These are phyloP conservation scores for Usnea hakonensis DNA, from an alignment of 495 filamentous ascomycete genomes.

Conservation along the genomic window DNA sequence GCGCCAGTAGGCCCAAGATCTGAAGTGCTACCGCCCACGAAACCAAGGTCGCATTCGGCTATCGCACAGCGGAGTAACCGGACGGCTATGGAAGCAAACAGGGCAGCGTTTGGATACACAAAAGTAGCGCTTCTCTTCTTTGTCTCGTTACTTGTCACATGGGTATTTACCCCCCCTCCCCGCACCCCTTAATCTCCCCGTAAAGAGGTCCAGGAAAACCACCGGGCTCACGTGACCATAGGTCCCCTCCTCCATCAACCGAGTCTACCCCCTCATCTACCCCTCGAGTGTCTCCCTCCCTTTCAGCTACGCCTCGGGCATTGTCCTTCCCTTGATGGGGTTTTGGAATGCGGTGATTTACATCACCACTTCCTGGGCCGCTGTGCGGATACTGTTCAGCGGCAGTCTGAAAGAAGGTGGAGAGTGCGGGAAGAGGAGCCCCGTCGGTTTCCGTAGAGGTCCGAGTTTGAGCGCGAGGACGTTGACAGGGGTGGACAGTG, in stretches of 20 bases:
- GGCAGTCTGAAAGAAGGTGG: background rate
- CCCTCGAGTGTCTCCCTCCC: conserved; percentile 44
- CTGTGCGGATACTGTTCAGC: conserved; percentile 9
- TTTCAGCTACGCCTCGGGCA: conserved; percentile 60
- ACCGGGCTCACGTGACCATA: conserved; percentile 20
- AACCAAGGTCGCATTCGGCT: background rate
- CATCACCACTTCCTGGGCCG: conserved; percentile 47
- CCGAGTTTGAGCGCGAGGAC: background rate
- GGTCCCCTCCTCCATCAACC: conserved; percentile 73
- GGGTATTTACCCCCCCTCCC: conserved; percentile 40
- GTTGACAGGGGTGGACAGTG: conserved; percentile 5
- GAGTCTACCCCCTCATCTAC: conserved; percentile 60
- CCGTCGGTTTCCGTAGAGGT: background rate
- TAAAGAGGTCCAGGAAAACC: too few species aligned
- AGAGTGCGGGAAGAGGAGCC: background rate
- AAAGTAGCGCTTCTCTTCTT: conserved; percentile 84
- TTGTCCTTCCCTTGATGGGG: conserved; percentile 76
- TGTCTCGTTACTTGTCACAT: conserved; percentile 70
- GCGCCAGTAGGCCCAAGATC: conserved; percentile 2
- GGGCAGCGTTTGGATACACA: conserved; percentile 62
- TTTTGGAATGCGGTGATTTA: conserved; percentile 92
- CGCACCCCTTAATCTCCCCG: background rate
- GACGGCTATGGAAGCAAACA: conserved; percentile 26
- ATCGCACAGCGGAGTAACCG: background rate
- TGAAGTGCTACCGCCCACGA: background rate